Percentiles rank a stretch among this genome's conserved stretches.
phyloP scores from a whole-genome alignment of 192 early-diverging fungal genomes.

The Mortierella hygrophila region DNA sequence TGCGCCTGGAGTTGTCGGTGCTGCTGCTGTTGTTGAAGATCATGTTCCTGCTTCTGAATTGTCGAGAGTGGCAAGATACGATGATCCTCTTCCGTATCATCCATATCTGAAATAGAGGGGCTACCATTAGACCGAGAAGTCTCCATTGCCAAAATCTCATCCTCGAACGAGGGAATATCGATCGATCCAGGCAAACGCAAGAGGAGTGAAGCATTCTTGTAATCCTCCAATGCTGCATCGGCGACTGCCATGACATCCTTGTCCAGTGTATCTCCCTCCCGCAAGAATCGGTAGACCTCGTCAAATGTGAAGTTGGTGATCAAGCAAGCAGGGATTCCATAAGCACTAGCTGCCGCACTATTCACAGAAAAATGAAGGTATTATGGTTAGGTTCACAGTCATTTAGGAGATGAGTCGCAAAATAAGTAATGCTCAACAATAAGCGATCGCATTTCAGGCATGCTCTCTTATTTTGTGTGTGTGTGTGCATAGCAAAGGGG shows the following conservation, averaged over 20 bases:
- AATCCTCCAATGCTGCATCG: slow-evolving; percentile 53
- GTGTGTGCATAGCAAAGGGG: background rate
- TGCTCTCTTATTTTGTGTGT: background rate
- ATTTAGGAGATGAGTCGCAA: background rate
- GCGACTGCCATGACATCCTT: slow-evolving; percentile 51
- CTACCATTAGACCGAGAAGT: slow-evolving; percentile 5
- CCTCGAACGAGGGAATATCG: slow-evolving; percentile 65
- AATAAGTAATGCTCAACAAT: background rate
- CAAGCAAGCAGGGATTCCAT: slow-evolving; percentile 62
- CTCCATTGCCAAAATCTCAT: slow-evolving; percentile 35
- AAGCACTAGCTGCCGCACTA: slow-evolving; percentile 65
- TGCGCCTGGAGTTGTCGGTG: background rate
- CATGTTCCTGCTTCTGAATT: slow-evolving; percentile 9
- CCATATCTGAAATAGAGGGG: slow-evolving; percentile 36
- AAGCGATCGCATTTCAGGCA: background rate
- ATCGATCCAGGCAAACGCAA: slow-evolving; percentile 64
- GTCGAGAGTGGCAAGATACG: background rate
- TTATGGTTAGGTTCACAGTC: background rate
- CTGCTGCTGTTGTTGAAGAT: slow-evolving; percentile 4
- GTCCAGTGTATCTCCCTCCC: slow-evolving; percentile 64
- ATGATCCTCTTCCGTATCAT: slow-evolving; percentile 26
- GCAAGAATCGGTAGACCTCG: slow-evolving; percentile 63
- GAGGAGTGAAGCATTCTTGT: slow-evolving; percentile 60
- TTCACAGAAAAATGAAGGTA: background rate
- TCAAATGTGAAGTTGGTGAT: slow-evolving; percentile 72